Conservation (phyloP, 345 rosid genomes). For the Gossypium stocksii region DNA sequence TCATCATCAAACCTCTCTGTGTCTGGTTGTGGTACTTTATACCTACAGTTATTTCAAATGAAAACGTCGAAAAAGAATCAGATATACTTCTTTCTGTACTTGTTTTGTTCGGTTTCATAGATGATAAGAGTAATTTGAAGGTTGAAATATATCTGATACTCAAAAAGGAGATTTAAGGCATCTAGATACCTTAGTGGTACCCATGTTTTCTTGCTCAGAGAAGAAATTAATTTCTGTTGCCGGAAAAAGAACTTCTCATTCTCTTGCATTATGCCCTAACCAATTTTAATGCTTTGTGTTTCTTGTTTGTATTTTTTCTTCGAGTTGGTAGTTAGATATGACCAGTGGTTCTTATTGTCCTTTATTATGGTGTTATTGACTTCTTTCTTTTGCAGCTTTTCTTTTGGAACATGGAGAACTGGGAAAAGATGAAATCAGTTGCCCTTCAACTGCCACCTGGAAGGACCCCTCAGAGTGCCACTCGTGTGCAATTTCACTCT, state of each 20-base stretch:
- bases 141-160: neutral
- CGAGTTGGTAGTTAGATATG: neutral
- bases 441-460: conserved; percentile 58
- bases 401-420: conserved; percentile 63
- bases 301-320: neutral
- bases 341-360: neutral
- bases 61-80: neutral
- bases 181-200: neutral
- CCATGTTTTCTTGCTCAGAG: neutral
- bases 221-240: neutral
- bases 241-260: neutral
- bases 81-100: neutral
- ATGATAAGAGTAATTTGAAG: neutral
- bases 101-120: conserved; percentile 1
- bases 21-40: neutral
- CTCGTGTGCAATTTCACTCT: conserved; percentile 64
- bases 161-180: neutral
- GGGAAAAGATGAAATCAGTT: conserved; percentile 64
- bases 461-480: conserved; percentile 50
- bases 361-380: neutral
- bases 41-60: neutral
- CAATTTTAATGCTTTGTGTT: neutral
- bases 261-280: neutral
- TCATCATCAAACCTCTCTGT: neutral
- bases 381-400: conserved; percentile 39